A percentile compares a stretch with the other conserved stretches of the same genome.
Conservation (phyloP, 2,329 filamentous ascomycete species). For the Stylonectria norvegica region DNA sequence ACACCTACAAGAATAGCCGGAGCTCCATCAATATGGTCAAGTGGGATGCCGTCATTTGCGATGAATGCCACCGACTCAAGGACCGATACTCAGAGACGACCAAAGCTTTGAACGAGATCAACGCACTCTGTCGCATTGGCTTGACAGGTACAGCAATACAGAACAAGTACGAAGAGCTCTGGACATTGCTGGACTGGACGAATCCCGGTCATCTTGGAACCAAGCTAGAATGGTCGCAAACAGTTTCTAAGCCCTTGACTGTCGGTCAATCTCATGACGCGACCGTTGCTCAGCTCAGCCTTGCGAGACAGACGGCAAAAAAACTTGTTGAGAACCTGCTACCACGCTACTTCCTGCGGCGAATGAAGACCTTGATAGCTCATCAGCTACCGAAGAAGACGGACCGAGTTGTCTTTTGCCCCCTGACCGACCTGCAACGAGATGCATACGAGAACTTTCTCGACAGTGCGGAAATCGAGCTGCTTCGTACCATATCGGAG, state of each 20-base stretch:
- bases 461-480: conserved; percentile 61
- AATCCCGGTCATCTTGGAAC: conserved; percentile 71
- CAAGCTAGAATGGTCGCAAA: conserved; percentile 70
- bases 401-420: conserved; percentile 92
- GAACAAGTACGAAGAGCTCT: conserved; percentile 96
- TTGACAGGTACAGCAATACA: conserved; percentile 95
- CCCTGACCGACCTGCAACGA: conserved; percentile 75
- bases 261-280: conserved; percentile 92
- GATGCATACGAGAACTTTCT: conserved; percentile 81
- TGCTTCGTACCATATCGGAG: conserved; percentile 66
- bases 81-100: conserved; percentile 74
- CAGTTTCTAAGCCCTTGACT: conserved; percentile 75
- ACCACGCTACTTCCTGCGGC: conserved; percentile 83
- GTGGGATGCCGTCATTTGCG: conserved; percentile 93
- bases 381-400: conserved; percentile 92
- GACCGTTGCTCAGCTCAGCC: conserved; percentile 75
- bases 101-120: conserved; percentile 83
- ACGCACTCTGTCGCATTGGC: conserved; percentile 87
- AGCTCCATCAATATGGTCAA: conserved; percentile 74
- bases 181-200: conserved; percentile 95
- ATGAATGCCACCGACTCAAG: conserved; percentile 91
- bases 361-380: conserved; percentile 90
- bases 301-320: conserved; percentile 75
- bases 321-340: conserved; percentile 84
- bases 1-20: conserved; percentile 78